These are phyloP conservation scores for Kwoniella sp. DNA, from an alignment of 768 basidiomycete genomes.

Conservation along the genomic window DNA sequence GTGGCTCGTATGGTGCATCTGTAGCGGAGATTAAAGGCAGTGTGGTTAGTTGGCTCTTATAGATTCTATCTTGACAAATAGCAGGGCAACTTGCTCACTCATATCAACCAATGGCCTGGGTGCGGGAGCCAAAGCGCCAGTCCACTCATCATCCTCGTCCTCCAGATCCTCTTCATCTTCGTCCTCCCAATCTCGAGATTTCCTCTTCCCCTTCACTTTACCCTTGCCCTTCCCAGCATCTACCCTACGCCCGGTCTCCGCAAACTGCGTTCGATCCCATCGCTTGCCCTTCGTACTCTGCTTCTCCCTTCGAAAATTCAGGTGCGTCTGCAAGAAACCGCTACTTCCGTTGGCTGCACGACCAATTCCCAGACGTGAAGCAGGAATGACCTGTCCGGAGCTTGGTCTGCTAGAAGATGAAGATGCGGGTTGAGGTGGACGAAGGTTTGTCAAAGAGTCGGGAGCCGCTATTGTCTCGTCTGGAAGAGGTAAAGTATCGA, in stretches of 20 bases:
- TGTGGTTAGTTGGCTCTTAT: too few species aligned
- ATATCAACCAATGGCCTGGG: constrained; percentile 72
- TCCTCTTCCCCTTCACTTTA: constrained; percentile 55
- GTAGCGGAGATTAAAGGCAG: neutral
- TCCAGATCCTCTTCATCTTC: constrained; percentile 48
- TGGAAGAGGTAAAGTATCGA: constrained; percentile 15
- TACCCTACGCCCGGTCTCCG: constrained; percentile 68
- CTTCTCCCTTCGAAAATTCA: constrained; percentile 47
- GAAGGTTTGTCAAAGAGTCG: constrained; percentile 7
- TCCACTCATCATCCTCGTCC: constrained; percentile 62
- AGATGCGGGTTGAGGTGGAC: neutral
- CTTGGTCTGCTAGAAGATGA: neutral
- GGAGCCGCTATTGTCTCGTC: constrained; percentile 18
- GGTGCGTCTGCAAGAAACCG: constrained; percentile 44
- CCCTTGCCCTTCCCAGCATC: constrained; percentile 60
- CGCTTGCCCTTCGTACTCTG: constrained; percentile 61
- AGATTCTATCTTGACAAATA: too few species aligned
- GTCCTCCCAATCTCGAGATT: constrained; percentile 38
- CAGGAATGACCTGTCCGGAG: constrained; percentile 17
- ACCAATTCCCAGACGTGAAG: constrained; percentile 19
- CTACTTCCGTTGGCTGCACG: constrained; percentile 15
- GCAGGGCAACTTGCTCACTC: constrained; percentile 61
- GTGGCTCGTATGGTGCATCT: constrained; percentile 42
- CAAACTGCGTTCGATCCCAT: constrained; percentile 90
- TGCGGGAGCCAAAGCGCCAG: constrained; percentile 69